A percentile compares a stretch with the other conserved stretches of the same genome.
Evolutionary conservation across 225 moss, liverwort and hornwort species (phyloP).

Genomic region (Ulota crispa): DNA sequence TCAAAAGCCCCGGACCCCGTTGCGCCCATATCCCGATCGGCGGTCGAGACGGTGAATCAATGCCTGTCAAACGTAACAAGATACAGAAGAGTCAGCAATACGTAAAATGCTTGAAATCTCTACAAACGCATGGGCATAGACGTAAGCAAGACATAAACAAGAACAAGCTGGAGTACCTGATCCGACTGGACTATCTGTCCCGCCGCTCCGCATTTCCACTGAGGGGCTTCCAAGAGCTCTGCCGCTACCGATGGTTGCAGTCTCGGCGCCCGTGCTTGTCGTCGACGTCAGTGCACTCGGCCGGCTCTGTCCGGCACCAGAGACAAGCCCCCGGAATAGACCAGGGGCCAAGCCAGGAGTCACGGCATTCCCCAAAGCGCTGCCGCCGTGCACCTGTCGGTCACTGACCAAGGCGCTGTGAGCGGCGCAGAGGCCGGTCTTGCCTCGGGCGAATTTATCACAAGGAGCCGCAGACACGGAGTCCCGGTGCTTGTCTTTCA

Average conservation of each 20-base stretch:
- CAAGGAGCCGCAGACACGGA: slow-evolving; percentile 51
- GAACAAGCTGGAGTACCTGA: slow-evolving; percentile 30
- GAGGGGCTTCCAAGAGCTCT: slow-evolving; percentile 36
- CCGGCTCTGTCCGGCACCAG: slow-evolving; percentile 68
- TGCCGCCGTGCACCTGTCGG: slow-evolving; percentile 86
- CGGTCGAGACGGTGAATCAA: slow-evolving; percentile 27
- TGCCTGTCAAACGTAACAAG: slow-evolving; percentile 20
- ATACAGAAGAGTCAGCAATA: not conserved
- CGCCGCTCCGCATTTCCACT: slow-evolving; percentile 38
- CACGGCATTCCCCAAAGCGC: slow-evolving; percentile 53
- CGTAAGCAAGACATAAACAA: too few species aligned
- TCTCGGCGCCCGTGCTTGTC: slow-evolving; percentile 36
- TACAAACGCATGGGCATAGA: not conserved
- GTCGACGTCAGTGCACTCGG: slow-evolving; percentile 25
- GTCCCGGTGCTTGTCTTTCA: slow-evolving; percentile 59
- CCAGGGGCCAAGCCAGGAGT: slow-evolving; percentile 92
- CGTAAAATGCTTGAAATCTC: not conserved
- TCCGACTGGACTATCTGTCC: slow-evolving; percentile 30
- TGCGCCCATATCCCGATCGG: slow-evolving; percentile 52
- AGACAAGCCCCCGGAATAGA: slow-evolving; percentile 83
- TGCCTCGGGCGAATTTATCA: slow-evolving; percentile 97
- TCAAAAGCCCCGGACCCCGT: slow-evolving; percentile 42
- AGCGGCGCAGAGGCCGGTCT: slow-evolving; percentile 95
- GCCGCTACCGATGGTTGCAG: slow-evolving; percentile 36
- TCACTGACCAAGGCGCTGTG: slow-evolving; percentile 89